Evolutionary conservation across 805 yeast species (phyloP).

Genomic region (Tetrapisispora arboricola): DNA sequence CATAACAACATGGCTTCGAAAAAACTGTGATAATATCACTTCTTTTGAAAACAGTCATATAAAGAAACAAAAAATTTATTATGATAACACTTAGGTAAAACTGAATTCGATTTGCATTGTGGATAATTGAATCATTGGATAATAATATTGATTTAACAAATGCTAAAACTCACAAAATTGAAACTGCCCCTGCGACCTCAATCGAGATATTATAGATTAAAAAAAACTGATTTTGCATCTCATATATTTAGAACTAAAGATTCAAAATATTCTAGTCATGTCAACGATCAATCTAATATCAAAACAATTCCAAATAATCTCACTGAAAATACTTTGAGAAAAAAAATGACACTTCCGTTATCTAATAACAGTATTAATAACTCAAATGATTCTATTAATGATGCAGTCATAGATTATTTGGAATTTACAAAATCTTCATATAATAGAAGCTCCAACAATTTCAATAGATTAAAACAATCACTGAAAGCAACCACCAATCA

Average conservation of each 20-base stretch:
- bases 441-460: constrained; percentile 16
- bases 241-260: background rate
- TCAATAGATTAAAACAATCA: constrained; percentile 8
- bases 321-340: too few species aligned
- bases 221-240: background rate
- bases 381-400: constrained; percentile 3
- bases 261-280: too few species aligned
- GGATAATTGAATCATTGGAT: too few species aligned
- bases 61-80: too few species aligned
- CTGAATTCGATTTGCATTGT: too few species aligned
- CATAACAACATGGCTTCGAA: too few species aligned
- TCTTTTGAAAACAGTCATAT: too few species aligned
- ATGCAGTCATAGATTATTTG: constrained; percentile 17
- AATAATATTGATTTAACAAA: too few species aligned
- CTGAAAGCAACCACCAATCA: constrained; percentile 3
- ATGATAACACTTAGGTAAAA: too few species aligned
- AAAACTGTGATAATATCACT: too few species aligned
- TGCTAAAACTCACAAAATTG: background rate
- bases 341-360: background rate
- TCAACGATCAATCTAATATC: too few species aligned
- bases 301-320: too few species aligned
- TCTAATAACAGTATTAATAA: background rate
- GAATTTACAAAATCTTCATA: constrained; percentile 16
- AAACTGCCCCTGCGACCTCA: background rate
- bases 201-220: background rate